Percentiles rank a stretch among this genome's conserved stretches.
These are phyloP conservation scores for Pyrenula aspistea DNA, from an alignment of 495 filamentous ascomycete genomes.

Conservation along the genomic window DNA sequence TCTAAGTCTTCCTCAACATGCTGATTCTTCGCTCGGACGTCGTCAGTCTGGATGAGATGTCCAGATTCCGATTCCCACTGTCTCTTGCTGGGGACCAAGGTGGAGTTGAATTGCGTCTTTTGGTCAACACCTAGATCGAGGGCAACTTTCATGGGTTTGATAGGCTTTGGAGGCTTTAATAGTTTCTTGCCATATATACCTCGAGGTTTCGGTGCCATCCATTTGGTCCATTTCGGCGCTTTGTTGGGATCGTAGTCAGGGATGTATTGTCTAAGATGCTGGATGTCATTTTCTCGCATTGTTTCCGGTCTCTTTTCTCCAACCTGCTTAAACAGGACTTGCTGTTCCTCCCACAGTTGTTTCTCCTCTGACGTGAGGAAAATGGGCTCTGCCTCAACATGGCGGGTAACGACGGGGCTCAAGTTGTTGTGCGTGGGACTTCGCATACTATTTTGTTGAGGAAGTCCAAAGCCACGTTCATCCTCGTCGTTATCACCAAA, in stretches of 20 bases:
- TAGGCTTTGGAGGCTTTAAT: constrained; percentile 60
- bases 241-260: constrained; percentile 57
- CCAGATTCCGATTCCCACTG: constrained; percentile 44
- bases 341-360: constrained; percentile 22
- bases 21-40: constrained; percentile 30
- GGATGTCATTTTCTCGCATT: constrained; percentile 49
- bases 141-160: constrained; percentile 76
- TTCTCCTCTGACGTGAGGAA: constrained; percentile 24
- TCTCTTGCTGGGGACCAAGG: constrained; percentile 42
- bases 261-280: constrained; percentile 56
- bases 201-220: constrained; percentile 64
- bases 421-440: constrained; percentile 13
- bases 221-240: constrained; percentile 55
- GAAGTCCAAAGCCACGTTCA: constrained; percentile 24
- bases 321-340: constrained; percentile 32
- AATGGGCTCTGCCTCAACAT: constrained; percentile 17
- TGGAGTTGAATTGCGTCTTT: constrained; percentile 63
- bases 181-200: constrained; percentile 58
- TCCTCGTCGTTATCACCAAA: constrained; percentile 39
- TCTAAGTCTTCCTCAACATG: constrained; percentile 48
- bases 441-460: constrained; percentile 18
- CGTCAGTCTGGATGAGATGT: constrained; percentile 43
- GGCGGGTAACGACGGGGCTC: constrained; percentile 12
- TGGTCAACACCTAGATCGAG: constrained; percentile 75
- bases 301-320: constrained; percentile 36